A percentile compares a stretch with the other conserved stretches of the same genome.
These are phyloP conservation scores for Suhomyces canberraensis DNA, from an alignment of 805 yeast species.

Conservation along the genomic window DNA sequence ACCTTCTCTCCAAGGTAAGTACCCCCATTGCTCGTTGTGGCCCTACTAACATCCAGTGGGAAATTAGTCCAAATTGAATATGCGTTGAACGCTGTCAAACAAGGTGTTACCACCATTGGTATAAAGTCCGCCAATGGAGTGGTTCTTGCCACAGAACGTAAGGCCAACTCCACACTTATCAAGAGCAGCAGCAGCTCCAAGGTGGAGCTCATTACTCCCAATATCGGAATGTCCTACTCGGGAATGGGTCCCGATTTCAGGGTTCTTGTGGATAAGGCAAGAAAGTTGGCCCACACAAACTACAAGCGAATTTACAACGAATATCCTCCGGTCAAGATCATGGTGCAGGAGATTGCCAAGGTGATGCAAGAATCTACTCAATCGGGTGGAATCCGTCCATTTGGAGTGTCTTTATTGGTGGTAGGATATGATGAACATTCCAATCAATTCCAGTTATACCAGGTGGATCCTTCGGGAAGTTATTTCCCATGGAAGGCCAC, in stretches of 20 bases:
- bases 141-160: conserved; percentile 94
- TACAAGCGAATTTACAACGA: conserved; percentile 93
- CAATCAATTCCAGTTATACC: conserved; percentile 74
- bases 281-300: conserved; percentile 88
- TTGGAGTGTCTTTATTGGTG: conserved; percentile 88
- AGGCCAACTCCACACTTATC: conserved; percentile 73
- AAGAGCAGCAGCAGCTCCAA: conserved; percentile 73
- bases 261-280: conserved; percentile 87
- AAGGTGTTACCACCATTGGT: conserved; percentile 96
- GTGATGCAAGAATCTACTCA: conserved; percentile 99
- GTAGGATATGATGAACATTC: conserved; percentile 89
- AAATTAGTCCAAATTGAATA: conserved; percentile 97
- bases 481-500: conserved; percentile 99
- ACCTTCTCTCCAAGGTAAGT: conserved; percentile 94
- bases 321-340: conserved; percentile 92
- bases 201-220: conserved; percentile 83
- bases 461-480: conserved; percentile 97
- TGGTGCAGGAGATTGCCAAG: conserved; percentile 92
- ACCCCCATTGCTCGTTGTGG: background rate
- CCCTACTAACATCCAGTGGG: conserved; percentile 57
- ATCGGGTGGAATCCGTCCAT: conserved; percentile 98
- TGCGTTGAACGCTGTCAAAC: conserved; percentile 95
- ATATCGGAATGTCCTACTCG: conserved; percentile 92
- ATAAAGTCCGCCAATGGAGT: conserved; percentile 93
- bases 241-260: conserved; percentile 99